phyloP scores from a whole-genome alignment of 148 eudicot species.

The Fagopyrum esculentum region DNA sequence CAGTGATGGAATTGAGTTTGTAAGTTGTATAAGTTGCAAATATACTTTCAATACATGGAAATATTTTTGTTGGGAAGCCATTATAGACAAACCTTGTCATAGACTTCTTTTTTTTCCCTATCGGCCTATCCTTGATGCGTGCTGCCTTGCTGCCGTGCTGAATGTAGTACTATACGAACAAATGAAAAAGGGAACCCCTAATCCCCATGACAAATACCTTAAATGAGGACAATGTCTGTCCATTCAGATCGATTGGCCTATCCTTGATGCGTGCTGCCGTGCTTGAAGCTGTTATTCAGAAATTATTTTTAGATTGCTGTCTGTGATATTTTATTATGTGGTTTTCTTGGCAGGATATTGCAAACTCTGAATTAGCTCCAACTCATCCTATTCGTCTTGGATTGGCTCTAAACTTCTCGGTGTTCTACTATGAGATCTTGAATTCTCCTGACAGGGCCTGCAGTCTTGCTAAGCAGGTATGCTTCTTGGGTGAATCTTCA shows the following conservation, averaged over 20 bases:
- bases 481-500: background rate
- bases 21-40: too few species aligned
- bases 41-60: too few species aligned
- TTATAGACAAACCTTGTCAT: background rate
- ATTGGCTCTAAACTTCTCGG: slow-evolving; percentile 75
- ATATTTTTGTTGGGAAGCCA: background rate
- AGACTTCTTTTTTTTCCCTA: too few species aligned
- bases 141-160: too few species aligned
- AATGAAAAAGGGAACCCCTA: too few species aligned
- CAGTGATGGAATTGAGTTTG: too few species aligned
- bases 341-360: slow-evolving; percentile 46
- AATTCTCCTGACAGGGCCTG: slow-evolving; percentile 80
- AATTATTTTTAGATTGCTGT: background rate
- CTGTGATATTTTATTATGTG: background rate
- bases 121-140: too few species aligned
- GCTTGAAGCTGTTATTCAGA: background rate
- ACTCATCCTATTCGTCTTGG: slow-evolving; percentile 76
- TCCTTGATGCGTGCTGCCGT: too few species aligned
- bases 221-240: too few species aligned
- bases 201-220: too few species aligned
- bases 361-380: slow-evolving; percentile 55
- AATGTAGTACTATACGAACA: too few species aligned
- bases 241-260: background rate
- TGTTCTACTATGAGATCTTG: slow-evolving; percentile 75
- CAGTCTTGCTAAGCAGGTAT: slow-evolving; percentile 66